Base-by-base conservation (phyloP, 164 flowering plant genomes). In the Nymphaea thermarum region DNA sequence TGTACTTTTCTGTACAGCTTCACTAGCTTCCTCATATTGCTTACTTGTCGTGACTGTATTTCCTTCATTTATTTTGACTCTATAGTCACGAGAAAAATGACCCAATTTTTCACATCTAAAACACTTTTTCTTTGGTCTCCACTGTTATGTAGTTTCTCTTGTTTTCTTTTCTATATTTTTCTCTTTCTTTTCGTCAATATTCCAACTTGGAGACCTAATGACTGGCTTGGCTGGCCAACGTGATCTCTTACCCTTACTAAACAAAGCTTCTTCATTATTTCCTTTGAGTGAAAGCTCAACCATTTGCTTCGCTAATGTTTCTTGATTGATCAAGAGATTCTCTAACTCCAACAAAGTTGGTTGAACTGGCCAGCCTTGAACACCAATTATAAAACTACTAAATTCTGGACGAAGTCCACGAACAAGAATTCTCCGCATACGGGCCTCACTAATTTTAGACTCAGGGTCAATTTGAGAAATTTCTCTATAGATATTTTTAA, bases 381-480 rank as follows among this genome's bases (percentile, higher is more conserved):
- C 60, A 2, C 73, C 62, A 7, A 63, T 59, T 12, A 76, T 7
- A 45, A 75, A 75, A 8, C 65, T 41, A 8, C 62, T 60, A 42
- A 16, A 68, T 17, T 61, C 65, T 7, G 18, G 47, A 43, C 14
- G 60, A 42, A 74, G 47, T 7, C 73, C 71, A 3, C 66, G 43
- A 65, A 70, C 62, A 2, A 70, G 65, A 11, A 60, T 68, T 17
- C 4, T 12, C 44, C 65, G 4, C 60, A 65, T 43, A 15, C 69
- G 44, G 6, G 69, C 47, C 3, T 71, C 67, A n/a, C 15, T 61
- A 10, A 75, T 68, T 36, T 17, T 6, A 15, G 63, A 41, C 44
- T 75, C 69, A 3, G 18, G 36, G 51, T 71, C 69, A 41, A 66
- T n/a, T 44, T 68, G 55, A n/a, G 72, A 75, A 65, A 75, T 68